Percentiles rank a stretch among this genome's conserved stretches.
These are phyloP conservation scores for Elsinoe arachidis DNA, from an alignment of 2,329 filamentous ascomycete genomes.

Conservation along the genomic window DNA sequence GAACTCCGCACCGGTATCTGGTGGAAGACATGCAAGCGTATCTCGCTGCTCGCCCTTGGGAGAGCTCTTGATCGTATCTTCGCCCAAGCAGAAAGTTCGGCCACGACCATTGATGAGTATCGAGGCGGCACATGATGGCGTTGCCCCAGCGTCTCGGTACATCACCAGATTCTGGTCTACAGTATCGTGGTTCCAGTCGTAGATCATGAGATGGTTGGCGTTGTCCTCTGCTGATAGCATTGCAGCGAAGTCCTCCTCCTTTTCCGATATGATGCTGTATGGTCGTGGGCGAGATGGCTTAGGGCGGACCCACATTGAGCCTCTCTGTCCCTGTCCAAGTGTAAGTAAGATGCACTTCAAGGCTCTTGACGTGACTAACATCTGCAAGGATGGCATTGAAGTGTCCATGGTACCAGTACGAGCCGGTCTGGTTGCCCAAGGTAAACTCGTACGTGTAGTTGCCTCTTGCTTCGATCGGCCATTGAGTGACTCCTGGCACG, in stretches of 20 bases:
- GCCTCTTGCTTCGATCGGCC: conserved; percentile 18
- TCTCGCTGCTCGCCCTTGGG: conserved; percentile 10
- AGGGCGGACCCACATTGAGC: conserved; percentile 18
- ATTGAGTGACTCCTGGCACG: conserved; percentile 19
- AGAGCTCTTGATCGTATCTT: conserved; percentile 11
- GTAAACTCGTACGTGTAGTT: conserved; percentile 18
- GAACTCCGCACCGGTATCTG: conserved; percentile 14
- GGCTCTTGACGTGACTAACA: no score
- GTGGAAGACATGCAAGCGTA: conserved; percentile 16
- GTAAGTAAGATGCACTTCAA: no score
- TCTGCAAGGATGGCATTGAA: conserved; percentile 18
- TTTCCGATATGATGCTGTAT: conserved; percentile 15
- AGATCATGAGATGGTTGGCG: conserved; percentile 15
- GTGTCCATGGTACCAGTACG: conserved; percentile 18
- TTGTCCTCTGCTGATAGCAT: conserved; percentile 16
- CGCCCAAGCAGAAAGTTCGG: conserved; percentile 10
- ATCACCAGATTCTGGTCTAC: conserved; percentile 10
- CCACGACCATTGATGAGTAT: conserved; percentile 17
- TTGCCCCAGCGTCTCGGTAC: conserved; percentile 17
- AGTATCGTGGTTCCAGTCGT: conserved; percentile 17
- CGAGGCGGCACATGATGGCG: conserved; percentile 16
- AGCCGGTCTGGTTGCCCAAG: conserved; percentile 17
- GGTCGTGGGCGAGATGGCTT: conserved; percentile 16
- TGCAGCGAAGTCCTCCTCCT: conserved; percentile 13
- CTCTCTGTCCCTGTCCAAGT: conserved; percentile 13